These are phyloP conservation scores for Austroboletus novae-zelandiae DNA, from an alignment of 1,284 basidiomycete species.

Conservation along the genomic window DNA sequence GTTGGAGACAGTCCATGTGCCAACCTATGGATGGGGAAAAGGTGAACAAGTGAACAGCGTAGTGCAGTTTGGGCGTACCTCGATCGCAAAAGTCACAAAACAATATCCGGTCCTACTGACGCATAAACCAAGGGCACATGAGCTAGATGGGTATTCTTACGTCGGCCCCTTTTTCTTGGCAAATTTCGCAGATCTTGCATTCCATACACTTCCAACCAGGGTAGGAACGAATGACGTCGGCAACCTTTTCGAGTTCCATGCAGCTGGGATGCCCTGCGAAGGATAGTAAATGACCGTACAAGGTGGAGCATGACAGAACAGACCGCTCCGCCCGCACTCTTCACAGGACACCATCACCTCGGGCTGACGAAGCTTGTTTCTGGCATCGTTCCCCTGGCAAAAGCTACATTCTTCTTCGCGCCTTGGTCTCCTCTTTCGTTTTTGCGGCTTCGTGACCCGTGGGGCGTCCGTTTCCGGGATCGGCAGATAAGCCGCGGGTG, in stretches of 20 bases:
- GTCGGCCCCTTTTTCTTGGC: constrained; percentile 83
- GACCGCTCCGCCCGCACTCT: constrained; percentile 65
- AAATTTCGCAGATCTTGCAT: constrained; percentile 93
- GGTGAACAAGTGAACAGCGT: constrained; percentile 4
- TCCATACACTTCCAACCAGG: constrained; percentile 84
- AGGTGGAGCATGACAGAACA: constrained; percentile 30
- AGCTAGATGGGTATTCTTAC: constrained; percentile 50
- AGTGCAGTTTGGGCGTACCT: constrained; percentile 44
- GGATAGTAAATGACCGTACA: constrained; percentile 10
- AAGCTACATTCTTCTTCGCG: constrained; percentile 65
- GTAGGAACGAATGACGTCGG: constrained; percentile 64
- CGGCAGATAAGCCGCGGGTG: constrained; percentile 49
- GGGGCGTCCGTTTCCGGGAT: constrained; percentile 33
- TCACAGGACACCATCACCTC: constrained; percentile 70
- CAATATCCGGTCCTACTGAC: constrained; percentile 70
- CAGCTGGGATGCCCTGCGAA: constrained; percentile 75
- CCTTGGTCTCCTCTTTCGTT: constrained; percentile 51
- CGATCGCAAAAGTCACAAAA: constrained; percentile 96
- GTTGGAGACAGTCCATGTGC: constrained; percentile 87
- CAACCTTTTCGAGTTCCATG: constrained; percentile 53
- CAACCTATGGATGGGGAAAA: constrained; percentile 53
- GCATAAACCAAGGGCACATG: constrained; percentile 12
- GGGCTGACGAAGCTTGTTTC: constrained; percentile 51
- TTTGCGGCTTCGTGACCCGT: constrained; percentile 42
- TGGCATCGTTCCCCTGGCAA: constrained; percentile 59